phyloP scores from a whole-genome alignment of 768 basidiomycete genomes.

The Gautieria morchelliformis region DNA sequence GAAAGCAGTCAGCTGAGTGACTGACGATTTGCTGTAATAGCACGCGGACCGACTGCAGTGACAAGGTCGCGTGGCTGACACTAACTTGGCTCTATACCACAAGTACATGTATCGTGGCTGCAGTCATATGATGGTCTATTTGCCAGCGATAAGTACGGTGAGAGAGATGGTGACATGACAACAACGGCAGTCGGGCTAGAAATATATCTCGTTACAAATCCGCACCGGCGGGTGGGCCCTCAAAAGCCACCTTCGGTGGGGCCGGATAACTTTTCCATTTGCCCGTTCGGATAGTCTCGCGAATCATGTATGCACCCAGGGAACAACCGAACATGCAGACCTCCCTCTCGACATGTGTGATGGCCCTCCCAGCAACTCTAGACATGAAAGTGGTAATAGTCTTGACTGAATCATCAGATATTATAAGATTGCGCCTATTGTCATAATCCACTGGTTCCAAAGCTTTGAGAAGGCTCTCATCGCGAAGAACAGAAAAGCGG shows the following conservation, averaged over 20 bases:
- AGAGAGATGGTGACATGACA: no score
- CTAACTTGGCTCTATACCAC: no score
- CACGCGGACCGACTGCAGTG: no score
- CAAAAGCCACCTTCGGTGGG: not conserved
- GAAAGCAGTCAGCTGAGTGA: no score
- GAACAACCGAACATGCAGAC: not conserved
- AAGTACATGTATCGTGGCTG: no score
- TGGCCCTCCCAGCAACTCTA: not conserved
- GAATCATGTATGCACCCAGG: not conserved
- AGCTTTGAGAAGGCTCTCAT: not conserved
- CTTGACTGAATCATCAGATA: not conserved
- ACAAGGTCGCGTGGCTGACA: no score
- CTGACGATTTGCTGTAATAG: no score
- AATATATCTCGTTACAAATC: no score
- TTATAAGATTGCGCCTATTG: not conserved
- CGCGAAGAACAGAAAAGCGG: slow-evolving; percentile 5
- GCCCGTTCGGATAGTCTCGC: not conserved
- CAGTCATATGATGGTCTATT: no score
- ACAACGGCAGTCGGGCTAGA: no score
- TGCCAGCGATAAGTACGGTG: no score
- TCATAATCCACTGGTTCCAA: not conserved
- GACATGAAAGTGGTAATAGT: slow-evolving; percentile 2
- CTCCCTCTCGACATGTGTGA: not conserved
- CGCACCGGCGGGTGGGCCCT: no score
- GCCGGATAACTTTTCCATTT: slow-evolving; percentile 6